Conservation (phyloP, 2,329 filamentous ascomycete genomes). For the Penicillium hesseltinei region DNA sequence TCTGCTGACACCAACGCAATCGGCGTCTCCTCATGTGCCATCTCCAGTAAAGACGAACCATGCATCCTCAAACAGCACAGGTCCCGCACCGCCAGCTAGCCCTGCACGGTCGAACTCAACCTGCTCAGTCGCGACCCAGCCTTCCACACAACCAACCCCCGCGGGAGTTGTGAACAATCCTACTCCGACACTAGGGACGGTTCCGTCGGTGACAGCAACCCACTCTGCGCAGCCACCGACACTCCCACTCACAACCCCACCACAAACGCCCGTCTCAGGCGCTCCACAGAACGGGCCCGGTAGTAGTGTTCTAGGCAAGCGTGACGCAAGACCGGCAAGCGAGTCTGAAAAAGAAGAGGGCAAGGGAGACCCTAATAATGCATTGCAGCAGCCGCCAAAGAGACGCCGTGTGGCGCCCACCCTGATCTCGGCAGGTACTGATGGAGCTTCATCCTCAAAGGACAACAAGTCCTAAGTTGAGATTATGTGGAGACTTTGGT, state of each 20-base stretch:
- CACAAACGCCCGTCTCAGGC: slow-evolving; percentile 70
- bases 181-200: slow-evolving; percentile 70
- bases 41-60: slow-evolving; percentile 58
- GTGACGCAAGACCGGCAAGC: slow-evolving; percentile 43
- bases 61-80: slow-evolving; percentile 51
- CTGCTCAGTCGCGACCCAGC: slow-evolving; percentile 70
- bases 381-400: slow-evolving; percentile 53
- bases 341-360: slow-evolving; percentile 48
- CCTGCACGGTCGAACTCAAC: slow-evolving; percentile 83
- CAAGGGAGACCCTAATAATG: slow-evolving; percentile 46
- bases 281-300: slow-evolving; percentile 48
- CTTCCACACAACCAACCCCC: slow-evolving; percentile 42
- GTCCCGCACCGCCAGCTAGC: slow-evolving; percentile 68
- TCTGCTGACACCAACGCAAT: slow-evolving; percentile 66
- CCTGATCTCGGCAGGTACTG: slow-evolving; percentile 45
- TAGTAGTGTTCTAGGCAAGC: slow-evolving; percentile 55
- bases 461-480: neutral
- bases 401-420: slow-evolving; percentile 70
- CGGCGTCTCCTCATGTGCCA: slow-evolving; percentile 54
- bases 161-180: slow-evolving; percentile 68
- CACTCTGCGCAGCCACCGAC: slow-evolving; percentile 55
- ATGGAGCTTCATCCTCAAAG: slow-evolving; percentile 14
- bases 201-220: slow-evolving; percentile 73
- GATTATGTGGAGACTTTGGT: neutral
- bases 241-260: slow-evolving; percentile 81